These are phyloP conservation scores for Mucuna pruriens DNA, from an alignment of 306 rosid species.

Conservation along the genomic window DNA sequence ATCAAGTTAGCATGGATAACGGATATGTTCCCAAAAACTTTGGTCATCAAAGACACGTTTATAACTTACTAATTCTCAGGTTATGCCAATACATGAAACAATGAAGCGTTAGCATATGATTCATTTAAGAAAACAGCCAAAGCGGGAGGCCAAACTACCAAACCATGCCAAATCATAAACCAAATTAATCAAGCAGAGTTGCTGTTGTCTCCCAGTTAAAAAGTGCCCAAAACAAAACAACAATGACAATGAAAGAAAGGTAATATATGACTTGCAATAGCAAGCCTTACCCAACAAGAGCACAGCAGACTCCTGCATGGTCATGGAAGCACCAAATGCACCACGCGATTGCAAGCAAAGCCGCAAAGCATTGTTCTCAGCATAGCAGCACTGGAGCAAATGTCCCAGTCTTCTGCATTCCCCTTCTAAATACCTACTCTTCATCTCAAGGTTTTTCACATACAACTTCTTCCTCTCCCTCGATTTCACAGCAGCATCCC, in stretches of 20 bases:
- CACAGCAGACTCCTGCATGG: conserved; percentile 99
- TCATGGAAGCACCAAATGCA: conserved; percentile 64
- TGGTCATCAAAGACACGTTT: conserved; percentile 17
- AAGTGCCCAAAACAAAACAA: neutral
- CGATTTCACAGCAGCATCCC: conserved; percentile 89
- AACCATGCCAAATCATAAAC: conserved; percentile 24
- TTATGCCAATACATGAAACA: neutral
- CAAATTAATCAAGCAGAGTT: neutral
- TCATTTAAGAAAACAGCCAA: neutral
- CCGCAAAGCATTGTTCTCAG: conserved; percentile 87
- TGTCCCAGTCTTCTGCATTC: conserved; percentile 88
- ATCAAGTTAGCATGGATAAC: neutral
- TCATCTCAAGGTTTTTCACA: conserved; percentile 77
- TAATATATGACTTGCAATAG: neutral
- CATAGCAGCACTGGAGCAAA: conserved; percentile 83
- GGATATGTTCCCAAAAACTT: neutral
- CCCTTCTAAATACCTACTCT: conserved; percentile 81
- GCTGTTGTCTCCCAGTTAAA: neutral
- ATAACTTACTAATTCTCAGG: neutral
- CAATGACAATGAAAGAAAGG: neutral
- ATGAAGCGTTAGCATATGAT: conserved; percentile 19
- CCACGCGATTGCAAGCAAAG: conserved; percentile 67
- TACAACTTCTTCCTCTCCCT: conserved; percentile 87
- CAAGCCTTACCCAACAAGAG: conserved; percentile 88
- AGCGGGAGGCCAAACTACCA: neutral